Evolutionary conservation across 306 rosid species (phyloP), one percentile per base, ranked within the genome.

Genomic region (Crotalaria pallida): DNA sequence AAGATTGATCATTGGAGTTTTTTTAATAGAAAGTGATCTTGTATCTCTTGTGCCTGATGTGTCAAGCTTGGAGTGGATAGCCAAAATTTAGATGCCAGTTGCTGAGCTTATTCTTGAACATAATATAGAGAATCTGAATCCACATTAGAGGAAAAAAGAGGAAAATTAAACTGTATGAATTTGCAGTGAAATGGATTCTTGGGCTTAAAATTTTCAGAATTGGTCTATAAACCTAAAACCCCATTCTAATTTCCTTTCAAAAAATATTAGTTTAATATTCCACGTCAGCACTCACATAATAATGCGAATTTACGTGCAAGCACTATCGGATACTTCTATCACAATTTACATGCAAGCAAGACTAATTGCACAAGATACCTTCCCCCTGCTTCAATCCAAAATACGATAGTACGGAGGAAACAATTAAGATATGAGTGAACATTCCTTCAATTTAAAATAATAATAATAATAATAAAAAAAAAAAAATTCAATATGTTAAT

Each of bases 351-450:
- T 49, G 59, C 53, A 58, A 58, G 19, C 44, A 36, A 34, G 27
- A 58, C 69, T 22, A 66, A 22, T 24, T 26, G 69, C 69, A 40
- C 40, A 69, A 55, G 80, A 80, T 80, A 74, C 80, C 80, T 74
- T 68, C 9, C 80, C 75, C 72, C 27, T 53, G 7, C 44, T 34
- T 24, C 36, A 58, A 56, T 68, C 64, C 58, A 74, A 74, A 69
- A 44, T 19, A 55, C 11, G 44, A 44, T 60, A 50, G 15, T 16
- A 40, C 43, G 59, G 24, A 72, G 36, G 75, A 72, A 73, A 22
- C 61, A 13, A 45, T 50, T 9, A 6, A 64, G 3, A 41, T 64
- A 9, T 21, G 33, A 66, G 51, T 17, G 59, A 72, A 18, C 58
- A 58, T 52, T 55, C 50, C 6, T 50, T 50, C 38, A 73, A 50